Conservation (phyloP, 805 yeast species). For the Sugiyamaella boreocaroliniensis region DNA sequence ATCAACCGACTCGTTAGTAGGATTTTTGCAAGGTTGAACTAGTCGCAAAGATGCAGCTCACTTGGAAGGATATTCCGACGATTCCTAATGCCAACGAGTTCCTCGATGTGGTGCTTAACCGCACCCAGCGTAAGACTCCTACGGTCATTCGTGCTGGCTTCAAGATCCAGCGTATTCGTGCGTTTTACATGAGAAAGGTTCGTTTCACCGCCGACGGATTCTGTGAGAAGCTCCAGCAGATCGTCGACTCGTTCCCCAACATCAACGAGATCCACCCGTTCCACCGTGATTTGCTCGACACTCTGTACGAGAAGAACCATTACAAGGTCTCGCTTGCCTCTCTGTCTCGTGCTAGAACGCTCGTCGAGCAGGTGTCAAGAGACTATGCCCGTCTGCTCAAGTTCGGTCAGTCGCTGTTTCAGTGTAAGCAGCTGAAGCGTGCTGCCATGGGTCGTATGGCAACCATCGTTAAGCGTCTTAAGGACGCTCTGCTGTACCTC, state of each 20-base stretch:
- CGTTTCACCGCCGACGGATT: conserved; percentile 95
- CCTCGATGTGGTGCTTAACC: conserved; percentile 91
- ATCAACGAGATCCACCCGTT: conserved; percentile 97
- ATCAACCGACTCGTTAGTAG: neutral
- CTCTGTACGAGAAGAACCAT: conserved; percentile 95
- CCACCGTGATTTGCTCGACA: conserved; percentile 96
- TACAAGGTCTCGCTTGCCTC: conserved; percentile 96
- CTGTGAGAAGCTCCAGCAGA: conserved; percentile 81
- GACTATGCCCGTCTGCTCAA: conserved; percentile 91
- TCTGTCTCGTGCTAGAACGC: conserved; percentile 83
- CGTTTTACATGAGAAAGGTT: conserved; percentile 97
- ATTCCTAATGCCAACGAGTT: conserved; percentile 88
- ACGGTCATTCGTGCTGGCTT: conserved; percentile 98
- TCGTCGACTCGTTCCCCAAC: conserved; percentile 86
- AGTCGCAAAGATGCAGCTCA: conserved; percentile 64
- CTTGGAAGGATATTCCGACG: conserved; percentile 97
- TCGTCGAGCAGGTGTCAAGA: conserved; percentile 92
- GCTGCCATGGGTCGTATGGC: conserved; percentile 99
- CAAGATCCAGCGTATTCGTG: conserved; percentile 90
- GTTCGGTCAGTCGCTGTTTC: conserved; percentile 96
- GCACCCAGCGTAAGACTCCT: conserved; percentile 98
- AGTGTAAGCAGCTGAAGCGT: conserved; percentile 96
- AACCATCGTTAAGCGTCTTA: conserved; percentile 88
- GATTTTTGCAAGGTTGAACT: neutral
- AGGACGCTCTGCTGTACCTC: conserved; percentile 85